These are phyloP conservation scores for Plectosphaerella cucumerina DNA, from an alignment of 2,329 filamentous ascomycete species.

Conservation along the genomic window DNA sequence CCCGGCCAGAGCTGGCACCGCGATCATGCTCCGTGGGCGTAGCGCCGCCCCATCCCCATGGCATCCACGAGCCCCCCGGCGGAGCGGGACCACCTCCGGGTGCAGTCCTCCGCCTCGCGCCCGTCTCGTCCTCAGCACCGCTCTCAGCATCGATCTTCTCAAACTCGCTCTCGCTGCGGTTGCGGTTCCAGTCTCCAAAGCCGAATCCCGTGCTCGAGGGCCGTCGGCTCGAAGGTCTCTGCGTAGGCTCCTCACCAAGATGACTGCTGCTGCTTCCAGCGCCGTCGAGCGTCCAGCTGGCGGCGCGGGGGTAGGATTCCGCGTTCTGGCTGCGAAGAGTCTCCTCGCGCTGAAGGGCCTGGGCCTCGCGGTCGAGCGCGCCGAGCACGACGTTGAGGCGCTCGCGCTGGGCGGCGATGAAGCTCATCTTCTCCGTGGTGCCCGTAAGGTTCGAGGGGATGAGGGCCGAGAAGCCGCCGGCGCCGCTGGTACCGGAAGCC, in stretches of 20 bases:
- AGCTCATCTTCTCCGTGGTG: constrained; percentile 64
- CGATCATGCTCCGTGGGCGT: constrained; percentile 13
- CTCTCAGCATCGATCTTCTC: constrained; percentile 81
- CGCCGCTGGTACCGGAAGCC: constrained; percentile 7
- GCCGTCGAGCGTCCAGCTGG: constrained; percentile 12
- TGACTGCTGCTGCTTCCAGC: neutral
- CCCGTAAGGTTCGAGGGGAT: constrained; percentile 66
- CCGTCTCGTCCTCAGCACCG: constrained; percentile 48
- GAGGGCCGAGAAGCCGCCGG: constrained; percentile 45
- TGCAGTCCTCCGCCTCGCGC: constrained; percentile 24
- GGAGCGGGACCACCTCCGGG: constrained; percentile 5
- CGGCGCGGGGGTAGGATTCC: constrained; percentile 2
- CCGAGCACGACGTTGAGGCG: constrained; percentile 68
- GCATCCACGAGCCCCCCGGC: constrained; percentile 36
- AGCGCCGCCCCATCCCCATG: constrained; percentile 38
- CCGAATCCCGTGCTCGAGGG: constrained; percentile 34
- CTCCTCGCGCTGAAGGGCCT: constrained; percentile 45
- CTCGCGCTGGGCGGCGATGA: constrained; percentile 76
- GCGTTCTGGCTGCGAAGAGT: constrained; percentile 6
- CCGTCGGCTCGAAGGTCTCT: constrained; percentile 25
- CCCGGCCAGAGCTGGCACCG: constrained; percentile 33
- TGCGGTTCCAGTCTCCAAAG: constrained; percentile 67
- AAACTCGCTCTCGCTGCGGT: constrained; percentile 82
- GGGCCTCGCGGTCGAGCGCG: constrained; percentile 76
- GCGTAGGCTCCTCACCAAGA: constrained; percentile 5